These are phyloP conservation scores for Cicer judaicum DNA, from an alignment of 306 rosid genomes.

Conservation along the genomic window DNA sequence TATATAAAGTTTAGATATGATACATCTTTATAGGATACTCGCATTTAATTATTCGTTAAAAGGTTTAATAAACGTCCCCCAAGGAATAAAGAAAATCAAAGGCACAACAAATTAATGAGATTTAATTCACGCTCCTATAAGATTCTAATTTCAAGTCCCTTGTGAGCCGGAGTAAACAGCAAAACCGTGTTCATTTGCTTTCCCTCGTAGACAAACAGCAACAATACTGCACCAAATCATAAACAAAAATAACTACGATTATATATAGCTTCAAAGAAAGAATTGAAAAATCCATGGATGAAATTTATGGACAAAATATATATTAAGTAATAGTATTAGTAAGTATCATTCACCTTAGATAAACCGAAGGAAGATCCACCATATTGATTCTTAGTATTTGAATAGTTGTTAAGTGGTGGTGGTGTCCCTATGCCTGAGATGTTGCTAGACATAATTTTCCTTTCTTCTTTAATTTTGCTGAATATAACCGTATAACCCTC, in stretches of 20 bases:
- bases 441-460: background rate
- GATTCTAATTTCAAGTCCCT: background rate
- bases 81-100: too few relatives aligned
- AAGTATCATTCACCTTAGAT: conserved; percentile 35
- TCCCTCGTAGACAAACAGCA: conserved; percentile 44
- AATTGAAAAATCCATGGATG: background rate
- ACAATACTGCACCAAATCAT: conserved; percentile 44
- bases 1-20: too few relatives aligned
- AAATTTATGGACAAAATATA: background rate
- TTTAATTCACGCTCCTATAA: too few relatives aligned
- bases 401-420: conserved; percentile 16
- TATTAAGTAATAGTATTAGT: background rate
- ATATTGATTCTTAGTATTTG: conserved; percentile 35
- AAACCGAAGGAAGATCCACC: conserved; percentile 12
- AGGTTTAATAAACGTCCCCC: too few relatives aligned
- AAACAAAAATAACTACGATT: background rate
- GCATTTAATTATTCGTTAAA: too few relatives aligned
- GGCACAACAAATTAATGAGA: too few relatives aligned
- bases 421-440: background rate
- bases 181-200: conserved; percentile 28
- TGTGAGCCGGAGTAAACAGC: background rate
- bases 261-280: too few relatives aligned
- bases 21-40: too few relatives aligned
- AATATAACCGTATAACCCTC: conserved; percentile 45
- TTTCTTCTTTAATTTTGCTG: conserved; percentile 45